Percentiles rank a stretch among this genome's conserved stretches.
Conservation (phyloP, 805 yeast species). For the Wickerhamomyces rabaulensis region DNA sequence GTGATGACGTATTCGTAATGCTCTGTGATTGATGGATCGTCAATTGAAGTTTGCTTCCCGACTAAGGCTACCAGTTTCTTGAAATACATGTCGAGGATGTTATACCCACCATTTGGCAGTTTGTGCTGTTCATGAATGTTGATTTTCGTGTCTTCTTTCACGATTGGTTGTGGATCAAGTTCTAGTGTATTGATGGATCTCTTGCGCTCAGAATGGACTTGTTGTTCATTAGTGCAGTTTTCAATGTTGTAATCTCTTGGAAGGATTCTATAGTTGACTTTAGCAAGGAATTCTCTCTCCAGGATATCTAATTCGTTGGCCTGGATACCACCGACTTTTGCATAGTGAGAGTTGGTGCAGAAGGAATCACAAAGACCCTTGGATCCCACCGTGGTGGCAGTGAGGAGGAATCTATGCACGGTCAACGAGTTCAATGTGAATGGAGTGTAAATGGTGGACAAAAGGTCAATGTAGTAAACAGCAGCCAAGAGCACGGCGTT, state of each 20-base stretch:
- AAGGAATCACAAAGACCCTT: constrained; percentile 92
- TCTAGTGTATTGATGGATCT: constrained; percentile 16
- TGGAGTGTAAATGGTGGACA: constrained; percentile 69
- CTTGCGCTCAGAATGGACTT: constrained; percentile 10
- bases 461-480: constrained; percentile 84
- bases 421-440: constrained; percentile 88
- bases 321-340: constrained; percentile 93
- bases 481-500: constrained; percentile 76
- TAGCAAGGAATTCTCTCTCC: constrained; percentile 79
- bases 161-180: constrained; percentile 9
- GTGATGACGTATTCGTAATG: constrained; percentile 8
- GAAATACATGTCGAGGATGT: constrained; percentile 43
- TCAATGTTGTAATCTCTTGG: constrained; percentile 42
- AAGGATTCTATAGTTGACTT: constrained; percentile 74
- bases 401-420: constrained; percentile 84
- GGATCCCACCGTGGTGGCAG: constrained; percentile 87
- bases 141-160: neutral
- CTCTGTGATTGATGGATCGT: constrained; percentile 7
- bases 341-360: constrained; percentile 89
- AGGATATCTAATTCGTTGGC: constrained; percentile 76
- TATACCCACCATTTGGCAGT: constrained; percentile 28
- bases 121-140: constrained; percentile 6
- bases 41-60: constrained; percentile 28
- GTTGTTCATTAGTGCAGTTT: constrained; percentile 32
- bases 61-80: constrained; percentile 43